Conservation (phyloP, 345 rosid species). For the Pistacia integerrima region DNA sequence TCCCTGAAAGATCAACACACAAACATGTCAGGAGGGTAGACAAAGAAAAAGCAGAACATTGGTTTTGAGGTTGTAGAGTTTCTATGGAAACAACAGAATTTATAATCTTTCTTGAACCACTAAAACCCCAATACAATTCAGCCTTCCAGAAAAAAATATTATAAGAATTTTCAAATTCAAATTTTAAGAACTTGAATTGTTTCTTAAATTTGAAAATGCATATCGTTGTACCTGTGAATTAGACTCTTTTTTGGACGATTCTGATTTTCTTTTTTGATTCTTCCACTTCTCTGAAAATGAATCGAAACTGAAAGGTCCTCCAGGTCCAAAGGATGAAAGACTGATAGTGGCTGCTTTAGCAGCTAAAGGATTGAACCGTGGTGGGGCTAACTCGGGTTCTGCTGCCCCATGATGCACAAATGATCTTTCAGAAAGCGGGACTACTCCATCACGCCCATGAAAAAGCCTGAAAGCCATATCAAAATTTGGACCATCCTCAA, state of each 20-base stretch:
- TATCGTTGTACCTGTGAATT: constrained; percentile 60
- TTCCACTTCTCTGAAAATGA: constrained; percentile 68
- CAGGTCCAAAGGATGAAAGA: constrained; percentile 86
- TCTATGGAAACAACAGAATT: background rate
- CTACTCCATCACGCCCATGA: constrained; percentile 94
- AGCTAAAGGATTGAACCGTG: constrained; percentile 84
- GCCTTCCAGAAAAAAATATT: background rate
- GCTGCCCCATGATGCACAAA: constrained; percentile 33
- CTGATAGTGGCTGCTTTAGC: constrained; percentile 95
- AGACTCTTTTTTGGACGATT: constrained; percentile 64
- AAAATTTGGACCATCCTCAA: constrained; percentile 98
- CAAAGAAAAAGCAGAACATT: background rate
- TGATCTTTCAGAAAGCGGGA: constrained; percentile 75
- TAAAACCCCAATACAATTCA: background rate
- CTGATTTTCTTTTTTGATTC: constrained; percentile 52
- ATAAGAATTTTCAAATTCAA: background rate
- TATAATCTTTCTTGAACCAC: background rate
- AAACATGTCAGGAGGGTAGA: constrained; percentile 14
- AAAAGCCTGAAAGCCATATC: constrained; percentile 90
- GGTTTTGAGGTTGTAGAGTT: background rate
- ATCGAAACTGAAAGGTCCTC: constrained; percentile 87
- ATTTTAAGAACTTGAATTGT: background rate
- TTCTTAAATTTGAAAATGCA: background rate
- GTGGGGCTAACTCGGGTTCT: constrained; percentile 37
- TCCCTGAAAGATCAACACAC: constrained; percentile 50